Conservation (phyloP, 116 monocot genomes). For the Trichopus zeylanicus region DNA sequence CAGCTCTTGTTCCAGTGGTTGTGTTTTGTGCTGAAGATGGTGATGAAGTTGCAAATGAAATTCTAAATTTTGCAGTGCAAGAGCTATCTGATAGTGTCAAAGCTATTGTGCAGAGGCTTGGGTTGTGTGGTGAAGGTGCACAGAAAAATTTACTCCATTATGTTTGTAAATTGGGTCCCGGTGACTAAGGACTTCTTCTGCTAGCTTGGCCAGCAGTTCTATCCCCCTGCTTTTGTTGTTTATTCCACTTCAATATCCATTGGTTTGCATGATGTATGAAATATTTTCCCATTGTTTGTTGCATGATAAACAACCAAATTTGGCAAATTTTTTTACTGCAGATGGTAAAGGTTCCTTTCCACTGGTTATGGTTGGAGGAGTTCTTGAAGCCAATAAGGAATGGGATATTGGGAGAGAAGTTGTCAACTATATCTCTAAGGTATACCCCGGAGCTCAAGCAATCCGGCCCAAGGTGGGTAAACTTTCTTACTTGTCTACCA, state of each 20-base stretch:
- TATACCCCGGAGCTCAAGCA: slow-evolving; percentile 56
- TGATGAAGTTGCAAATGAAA: slow-evolving; percentile 87
- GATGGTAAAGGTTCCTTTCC: slow-evolving; percentile 76
- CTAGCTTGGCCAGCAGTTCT: background rate
- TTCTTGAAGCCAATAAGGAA: slow-evolving; percentile 62
- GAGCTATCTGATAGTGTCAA: slow-evolving; percentile 78
- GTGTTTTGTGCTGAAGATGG: slow-evolving; percentile 78
- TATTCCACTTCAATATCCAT: no score
- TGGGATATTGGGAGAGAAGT: slow-evolving; percentile 95
- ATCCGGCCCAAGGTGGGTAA: slow-evolving; percentile 67
- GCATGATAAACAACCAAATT: background rate
- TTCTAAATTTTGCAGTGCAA: slow-evolving; percentile 53
- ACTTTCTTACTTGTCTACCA: background rate
- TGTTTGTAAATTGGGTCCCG: no score
- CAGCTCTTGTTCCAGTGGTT: slow-evolving; percentile 76
- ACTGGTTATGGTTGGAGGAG: slow-evolving; percentile 95
- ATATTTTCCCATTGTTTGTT: background rate
- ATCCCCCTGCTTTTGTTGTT: no score
- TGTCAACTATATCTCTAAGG: slow-evolving; percentile 41
- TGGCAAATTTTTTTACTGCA: slow-evolving; percentile 14
- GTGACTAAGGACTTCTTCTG: no score
- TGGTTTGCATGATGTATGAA: no score
- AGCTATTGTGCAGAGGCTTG: slow-evolving; percentile 71
- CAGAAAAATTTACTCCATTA: no score
- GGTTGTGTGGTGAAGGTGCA: slow-evolving; percentile 72